Evolutionary conservation across 2,329 filamentous ascomycete genomes (phyloP).

Genomic region (Aspergillus arachidicola): DNA sequence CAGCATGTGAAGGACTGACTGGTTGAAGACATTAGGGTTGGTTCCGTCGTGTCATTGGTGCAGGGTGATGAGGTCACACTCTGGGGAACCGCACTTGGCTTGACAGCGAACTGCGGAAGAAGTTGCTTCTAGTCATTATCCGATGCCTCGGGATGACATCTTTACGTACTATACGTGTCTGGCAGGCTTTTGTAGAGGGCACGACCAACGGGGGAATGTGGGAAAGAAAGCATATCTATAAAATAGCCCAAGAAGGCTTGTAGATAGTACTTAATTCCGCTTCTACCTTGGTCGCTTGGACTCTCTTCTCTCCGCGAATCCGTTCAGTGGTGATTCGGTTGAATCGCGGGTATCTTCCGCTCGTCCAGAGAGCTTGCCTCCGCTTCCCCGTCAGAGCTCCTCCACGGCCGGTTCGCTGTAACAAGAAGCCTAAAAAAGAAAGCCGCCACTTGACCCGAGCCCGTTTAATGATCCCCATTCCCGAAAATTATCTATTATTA

Average conservation of each 20-base stretch:
- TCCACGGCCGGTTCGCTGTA: conserved; percentile 19
- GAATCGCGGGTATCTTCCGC: conserved; percentile 31
- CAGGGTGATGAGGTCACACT: conserved; percentile 12
- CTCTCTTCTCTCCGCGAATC: conserved; percentile 11
- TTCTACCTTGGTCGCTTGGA: neutral
- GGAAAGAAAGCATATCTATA: neutral
- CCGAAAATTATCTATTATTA: conserved; percentile 21
- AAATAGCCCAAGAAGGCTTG: neutral
- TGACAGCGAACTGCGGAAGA: neutral
- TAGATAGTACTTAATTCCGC: neutral
- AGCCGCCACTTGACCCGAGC: conserved; percentile 29
- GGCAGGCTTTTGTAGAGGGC: neutral
- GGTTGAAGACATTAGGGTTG: conserved; percentile 6
- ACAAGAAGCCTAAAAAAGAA: conserved; percentile 15
- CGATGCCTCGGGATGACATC: conserved; percentile 5
- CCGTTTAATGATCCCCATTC: conserved; percentile 22
- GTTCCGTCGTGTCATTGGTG: conserved; percentile 13
- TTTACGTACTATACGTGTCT: neutral
- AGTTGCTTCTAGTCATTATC: neutral
- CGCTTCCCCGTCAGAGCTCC: conserved; percentile 40
- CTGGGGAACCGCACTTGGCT: conserved; percentile 6
- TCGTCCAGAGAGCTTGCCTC: conserved; percentile 38
- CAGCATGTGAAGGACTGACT: conserved; percentile 18
- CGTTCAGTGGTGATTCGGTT: neutral
- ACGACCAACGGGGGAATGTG: neutral